These are phyloP conservation scores for Boechera retrofracta DNA, from an alignment of 345 rosid genomes.

Conservation along the genomic window DNA sequence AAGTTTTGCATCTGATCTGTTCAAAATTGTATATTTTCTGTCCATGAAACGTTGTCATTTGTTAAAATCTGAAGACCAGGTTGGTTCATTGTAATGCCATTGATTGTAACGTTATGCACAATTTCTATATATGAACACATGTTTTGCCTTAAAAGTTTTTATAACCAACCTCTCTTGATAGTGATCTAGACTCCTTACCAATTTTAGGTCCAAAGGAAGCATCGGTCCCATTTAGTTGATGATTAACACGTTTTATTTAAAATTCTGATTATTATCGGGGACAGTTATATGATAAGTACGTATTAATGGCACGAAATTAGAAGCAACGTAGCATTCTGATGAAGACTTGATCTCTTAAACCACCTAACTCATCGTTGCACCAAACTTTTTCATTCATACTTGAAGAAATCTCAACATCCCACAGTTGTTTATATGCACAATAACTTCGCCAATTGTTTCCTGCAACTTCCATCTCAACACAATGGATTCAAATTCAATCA, in stretches of 20 bases:
- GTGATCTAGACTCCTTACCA: constrained; percentile 52
- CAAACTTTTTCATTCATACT: constrained; percentile 47
- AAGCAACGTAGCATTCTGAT: constrained; percentile 59
- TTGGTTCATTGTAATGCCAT: constrained; percentile 35
- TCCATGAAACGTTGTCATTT: constrained; percentile 17
- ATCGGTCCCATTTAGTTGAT: constrained; percentile 32
- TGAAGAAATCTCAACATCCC: constrained; percentile 17
- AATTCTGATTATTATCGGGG: neutral
- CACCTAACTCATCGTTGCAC: constrained; percentile 54
- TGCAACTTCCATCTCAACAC: constrained; percentile 43
- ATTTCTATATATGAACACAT: neutral
- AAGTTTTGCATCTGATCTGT: constrained; percentile 31
- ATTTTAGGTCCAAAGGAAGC: constrained; percentile 36
- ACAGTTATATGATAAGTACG: constrained; percentile 16
- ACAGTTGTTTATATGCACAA: constrained; percentile 30
- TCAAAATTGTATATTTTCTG: constrained; percentile 23
- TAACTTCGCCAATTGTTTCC: constrained; percentile 34
- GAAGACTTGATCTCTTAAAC: constrained; percentile 56
- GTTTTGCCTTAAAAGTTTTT: neutral
- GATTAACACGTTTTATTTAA: constrained; percentile 8
- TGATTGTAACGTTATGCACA: constrained; percentile 31
- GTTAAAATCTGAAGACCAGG: constrained; percentile 9
- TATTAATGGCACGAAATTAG: constrained; percentile 42
- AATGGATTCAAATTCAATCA: constrained; percentile 50
- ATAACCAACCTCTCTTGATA: constrained; percentile 16